Evolutionary conservation across 345 rosid species (phyloP), one percentile per base, ranked within the genome.

Genomic region (Hirschfeldia incana): DNA sequence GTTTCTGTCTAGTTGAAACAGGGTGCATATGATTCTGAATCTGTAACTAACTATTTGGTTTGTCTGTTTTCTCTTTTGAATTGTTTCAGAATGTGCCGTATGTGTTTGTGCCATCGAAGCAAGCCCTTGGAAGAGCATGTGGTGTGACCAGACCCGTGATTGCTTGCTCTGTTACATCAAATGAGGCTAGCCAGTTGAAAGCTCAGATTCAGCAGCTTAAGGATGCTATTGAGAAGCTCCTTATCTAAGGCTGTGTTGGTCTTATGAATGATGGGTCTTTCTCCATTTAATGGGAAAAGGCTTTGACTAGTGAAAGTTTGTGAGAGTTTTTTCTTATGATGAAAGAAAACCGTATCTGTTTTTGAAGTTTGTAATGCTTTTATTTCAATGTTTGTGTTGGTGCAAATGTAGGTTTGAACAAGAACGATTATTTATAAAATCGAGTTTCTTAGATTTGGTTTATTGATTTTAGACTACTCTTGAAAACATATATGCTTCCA

Each of bases 141-240:
- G 98, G 98, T 27, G 98, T 94, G 28, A 94, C 98, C 39, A 90
- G 98, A 82, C 89, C 95, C 4, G 98, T 92, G 30, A 92, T 94
- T 68, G 87, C 98, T 15, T 89, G 95, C 73, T 92, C 98, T 0
- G 98, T 94, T 69, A 91, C 94, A 10, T 69, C 97, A n/a, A 92
- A 94, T 29, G 98, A 94, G 17, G 98, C 86, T 5, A 91, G 98
- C 75, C 98, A 91, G 79, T 81, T 92, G 89, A 94, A 88, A 67
- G 59, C 94, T 59, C 98, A 92, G 69, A 94, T 94, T 69, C 89
- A 89, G 69, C 88, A 90, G 8, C 94, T 94, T 72, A 94, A 90
- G 91, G 94, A 90, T 86, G 98, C 97, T 10, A 93, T 94, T 10
- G 98, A 94, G 85, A 94, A 93, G 88, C 95, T 94, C 44, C 85